These are phyloP conservation scores for Microbotryum silenes-acaulis DNA, from an alignment of 1,284 basidiomycete species.

Conservation along the genomic window DNA sequence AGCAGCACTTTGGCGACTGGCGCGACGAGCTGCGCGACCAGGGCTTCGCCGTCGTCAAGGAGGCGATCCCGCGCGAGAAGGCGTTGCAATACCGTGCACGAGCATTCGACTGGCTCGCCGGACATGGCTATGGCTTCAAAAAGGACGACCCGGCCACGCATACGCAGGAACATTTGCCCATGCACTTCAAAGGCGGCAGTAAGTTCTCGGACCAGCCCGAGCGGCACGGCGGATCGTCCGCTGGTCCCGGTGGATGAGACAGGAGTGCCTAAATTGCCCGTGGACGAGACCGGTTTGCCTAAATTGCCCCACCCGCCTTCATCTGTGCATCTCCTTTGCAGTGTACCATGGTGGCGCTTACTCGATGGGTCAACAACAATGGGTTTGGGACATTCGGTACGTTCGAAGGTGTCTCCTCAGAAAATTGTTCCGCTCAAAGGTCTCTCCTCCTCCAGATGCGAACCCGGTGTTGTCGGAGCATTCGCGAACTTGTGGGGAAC, in stretches of 20 bases:
- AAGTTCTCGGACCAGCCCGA: not conserved
- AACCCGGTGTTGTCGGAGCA: slow-evolving; percentile 19
- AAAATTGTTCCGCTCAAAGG: too few species aligned
- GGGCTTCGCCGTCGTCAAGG: slow-evolving; percentile 38
- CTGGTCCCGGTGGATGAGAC: not conserved
- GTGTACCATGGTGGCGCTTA: slow-evolving; percentile 1
- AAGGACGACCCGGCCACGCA: slow-evolving; percentile 34
- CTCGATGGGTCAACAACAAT: not conserved
- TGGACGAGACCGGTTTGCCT: too few species aligned
- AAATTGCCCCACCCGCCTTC: too few species aligned
- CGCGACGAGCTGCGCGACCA: slow-evolving; percentile 35
- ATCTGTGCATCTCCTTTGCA: not conserved
- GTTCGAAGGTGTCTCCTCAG: too few species aligned
- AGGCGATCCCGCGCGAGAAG: slow-evolving; percentile 32
- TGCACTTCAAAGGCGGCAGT: slow-evolving; percentile 26
- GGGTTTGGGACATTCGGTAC: slow-evolving; percentile 25
- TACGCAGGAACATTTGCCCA: slow-evolving; percentile 33
- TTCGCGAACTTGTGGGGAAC: slow-evolving; percentile 30
- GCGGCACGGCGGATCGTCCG: not conserved
- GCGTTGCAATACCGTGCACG: slow-evolving; percentile 31
- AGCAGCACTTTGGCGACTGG: slow-evolving; percentile 31
- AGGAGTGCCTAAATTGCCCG: not conserved
- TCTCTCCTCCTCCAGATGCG: not conserved
- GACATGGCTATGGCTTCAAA: slow-evolving; percentile 36
- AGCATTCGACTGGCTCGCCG: slow-evolving; percentile 37